Evolutionary conservation across 75 land plant genomes (phyloP).

Genomic region (Selaginella tamariscina): DNA sequence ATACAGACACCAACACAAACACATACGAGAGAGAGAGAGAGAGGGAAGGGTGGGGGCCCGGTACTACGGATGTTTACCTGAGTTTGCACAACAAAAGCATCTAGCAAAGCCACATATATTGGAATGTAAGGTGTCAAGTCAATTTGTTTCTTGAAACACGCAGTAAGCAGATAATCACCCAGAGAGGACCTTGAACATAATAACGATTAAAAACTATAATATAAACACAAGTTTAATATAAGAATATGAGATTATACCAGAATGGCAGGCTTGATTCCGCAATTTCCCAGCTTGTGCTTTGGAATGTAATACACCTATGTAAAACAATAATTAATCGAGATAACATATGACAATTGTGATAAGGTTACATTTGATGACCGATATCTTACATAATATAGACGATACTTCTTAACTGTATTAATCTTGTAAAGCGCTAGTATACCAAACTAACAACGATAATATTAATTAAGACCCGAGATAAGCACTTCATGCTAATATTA

Average conservation of each 20-base stretch:
- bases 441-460: no score
- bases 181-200: conserved; percentile 44
- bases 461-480: no score
- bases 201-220: background rate
- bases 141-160: conserved; percentile 23
- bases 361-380: no score
- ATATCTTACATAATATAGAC: no score
- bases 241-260: conserved; percentile 78
- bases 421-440: no score
- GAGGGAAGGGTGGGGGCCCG: background rate
- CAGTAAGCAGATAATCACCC: conserved; percentile 51
- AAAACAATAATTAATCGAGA: conserved; percentile 13
- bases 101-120: conserved; percentile 63
- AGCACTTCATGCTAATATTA: background rate
- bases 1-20: background rate
- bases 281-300: conserved; percentile 86
- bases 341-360: no score
- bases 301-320: conserved; percentile 79
- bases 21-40: background rate
- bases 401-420: no score
- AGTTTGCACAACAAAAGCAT: conserved; percentile 59
- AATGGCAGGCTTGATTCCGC: conserved; percentile 90
- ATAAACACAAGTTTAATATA: no score
- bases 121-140: conserved; percentile 42
- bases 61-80: conserved; percentile 41